Evolutionary conservation across 805 yeast genomes (phyloP).

Genomic region (Maudiozyma barnettii): DNA sequence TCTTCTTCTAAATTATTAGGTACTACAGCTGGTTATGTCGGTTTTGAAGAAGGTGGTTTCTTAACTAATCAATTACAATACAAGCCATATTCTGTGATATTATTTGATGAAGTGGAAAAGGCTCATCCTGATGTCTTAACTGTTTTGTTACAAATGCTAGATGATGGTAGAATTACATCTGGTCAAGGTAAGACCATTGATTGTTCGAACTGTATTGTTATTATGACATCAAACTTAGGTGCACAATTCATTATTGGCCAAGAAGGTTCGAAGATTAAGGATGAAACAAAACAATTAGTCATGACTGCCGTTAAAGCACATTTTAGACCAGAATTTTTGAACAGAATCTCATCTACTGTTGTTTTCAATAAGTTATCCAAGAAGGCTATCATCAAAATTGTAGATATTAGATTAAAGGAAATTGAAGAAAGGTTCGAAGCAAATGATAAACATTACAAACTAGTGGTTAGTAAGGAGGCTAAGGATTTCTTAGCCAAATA

Average conservation of each 20-base stretch:
- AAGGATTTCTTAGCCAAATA: constrained; percentile 70
- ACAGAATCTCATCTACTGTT: constrained; percentile 88
- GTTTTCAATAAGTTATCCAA: constrained; percentile 88
- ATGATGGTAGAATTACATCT: constrained; percentile 93
- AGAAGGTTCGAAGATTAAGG: constrained; percentile 53
- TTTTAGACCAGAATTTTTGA: constrained; percentile 94
- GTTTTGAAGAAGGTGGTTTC: constrained; percentile 96
- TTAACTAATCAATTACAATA: constrained; percentile 85
- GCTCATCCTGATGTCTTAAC: constrained; percentile 98
- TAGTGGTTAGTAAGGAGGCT: constrained; percentile 69
- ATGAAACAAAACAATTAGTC: constrained; percentile 63
- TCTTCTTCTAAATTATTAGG: constrained; percentile 91
- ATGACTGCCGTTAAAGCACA: constrained; percentile 78
- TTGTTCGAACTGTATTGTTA: constrained; percentile 84
- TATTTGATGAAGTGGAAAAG: constrained; percentile 96
- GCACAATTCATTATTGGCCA: constrained; percentile 78
- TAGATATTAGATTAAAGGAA: constrained; percentile 72
- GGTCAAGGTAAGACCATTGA: constrained; percentile 90
- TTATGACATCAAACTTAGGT: constrained; percentile 96
- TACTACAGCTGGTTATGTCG: constrained; percentile 95
- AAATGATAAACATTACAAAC: constrained; percentile 68
- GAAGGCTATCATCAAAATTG: constrained; percentile 88
- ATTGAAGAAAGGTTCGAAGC: constrained; percentile 76
- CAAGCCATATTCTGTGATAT: constrained; percentile 89
- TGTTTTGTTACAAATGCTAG: constrained; percentile 81